Conservation (phyloP, 345 rosid species). For the Rhizophora apiculata region DNA sequence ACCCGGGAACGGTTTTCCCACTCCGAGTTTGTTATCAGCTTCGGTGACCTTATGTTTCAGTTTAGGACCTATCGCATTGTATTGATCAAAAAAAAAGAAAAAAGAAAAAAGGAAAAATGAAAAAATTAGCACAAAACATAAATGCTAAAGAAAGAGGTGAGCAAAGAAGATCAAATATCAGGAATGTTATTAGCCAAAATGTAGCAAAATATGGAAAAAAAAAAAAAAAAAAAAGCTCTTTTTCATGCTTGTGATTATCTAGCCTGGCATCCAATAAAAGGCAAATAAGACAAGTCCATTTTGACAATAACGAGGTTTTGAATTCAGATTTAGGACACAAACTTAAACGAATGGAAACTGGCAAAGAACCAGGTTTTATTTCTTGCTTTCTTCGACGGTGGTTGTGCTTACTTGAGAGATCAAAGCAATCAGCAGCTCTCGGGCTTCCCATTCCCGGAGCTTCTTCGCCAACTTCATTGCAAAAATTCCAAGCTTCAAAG, state of each 20-base stretch:
- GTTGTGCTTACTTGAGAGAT: constrained; percentile 25
- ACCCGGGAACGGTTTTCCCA: constrained; percentile 25
- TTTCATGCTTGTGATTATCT: background rate
- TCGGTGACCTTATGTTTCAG: constrained; percentile 28
- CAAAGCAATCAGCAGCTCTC: constrained; percentile 38
- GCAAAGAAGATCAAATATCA: background rate
- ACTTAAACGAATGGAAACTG: background rate
- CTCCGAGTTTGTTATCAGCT: constrained; percentile 29
- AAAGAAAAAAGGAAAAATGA: background rate
- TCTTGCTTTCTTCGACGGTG: constrained; percentile 9
- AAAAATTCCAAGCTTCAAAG: constrained; percentile 38
- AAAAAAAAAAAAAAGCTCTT: no score
- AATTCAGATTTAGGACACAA: background rate
- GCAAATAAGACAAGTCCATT: background rate
- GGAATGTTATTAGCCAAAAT: no score
- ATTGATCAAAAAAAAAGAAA: background rate
- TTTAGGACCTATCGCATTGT: constrained; percentile 36
- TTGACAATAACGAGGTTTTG: background rate
- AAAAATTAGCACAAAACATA: background rate
- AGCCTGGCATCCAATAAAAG: background rate
- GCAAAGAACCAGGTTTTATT: background rate
- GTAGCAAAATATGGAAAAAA: no score
- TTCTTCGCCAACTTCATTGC: constrained; percentile 33
- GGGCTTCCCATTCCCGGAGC: constrained; percentile 31
- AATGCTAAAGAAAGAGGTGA: background rate